Evolutionary conservation across 2,329 filamentous ascomycete genomes (phyloP), one percentile per base, ranked within the genome.

Genomic region (Elsinoe ampelina): DNA sequence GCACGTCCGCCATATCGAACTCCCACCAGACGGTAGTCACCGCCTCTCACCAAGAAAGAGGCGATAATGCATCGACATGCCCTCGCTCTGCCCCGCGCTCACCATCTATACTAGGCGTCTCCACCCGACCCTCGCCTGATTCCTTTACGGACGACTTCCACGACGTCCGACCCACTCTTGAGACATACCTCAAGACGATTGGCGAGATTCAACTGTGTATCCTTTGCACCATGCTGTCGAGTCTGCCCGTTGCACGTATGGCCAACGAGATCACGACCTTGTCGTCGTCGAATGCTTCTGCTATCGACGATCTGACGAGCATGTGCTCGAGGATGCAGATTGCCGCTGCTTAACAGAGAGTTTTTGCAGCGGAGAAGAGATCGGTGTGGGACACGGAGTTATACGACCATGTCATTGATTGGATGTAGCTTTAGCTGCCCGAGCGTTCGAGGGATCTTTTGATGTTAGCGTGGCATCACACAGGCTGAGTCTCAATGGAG

Each of bases 291-390:
- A 15, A 19, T 26, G 13, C 10, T 17, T 22, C 41, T 22, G 45
- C 45, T 26, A 52, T 52, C 32, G 48, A 52, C 36, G 34, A 52
- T 34, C 20, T 52, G 48, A 39, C 48, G 34, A 39, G 32, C 32
- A 38, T 52, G 26, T 52, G 48, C 11, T 36, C 32, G 26, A 52
- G 19, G 15, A 36, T 52, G 32, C 48, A 52, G 48, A 36, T 52
- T 15, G 48, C 34, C 32, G 48, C 48, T 22, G 32, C 19, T 26
- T 52, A 34, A 34, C 30, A n/a, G 12, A 32, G 22, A 12, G 11
- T 5, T 17, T 22, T 30, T 32, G 6, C 22, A 30, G 45, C 4
- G 22, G 39, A 26, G 32, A 52, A 35, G 30, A 52, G 48, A 52
- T 38, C 11, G 26, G 1, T 10, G 26, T 10, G 10, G 43, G 20